Base-by-base conservation (phyloP, 169 alveolate species). In the Plasmodium inui region DNA sequence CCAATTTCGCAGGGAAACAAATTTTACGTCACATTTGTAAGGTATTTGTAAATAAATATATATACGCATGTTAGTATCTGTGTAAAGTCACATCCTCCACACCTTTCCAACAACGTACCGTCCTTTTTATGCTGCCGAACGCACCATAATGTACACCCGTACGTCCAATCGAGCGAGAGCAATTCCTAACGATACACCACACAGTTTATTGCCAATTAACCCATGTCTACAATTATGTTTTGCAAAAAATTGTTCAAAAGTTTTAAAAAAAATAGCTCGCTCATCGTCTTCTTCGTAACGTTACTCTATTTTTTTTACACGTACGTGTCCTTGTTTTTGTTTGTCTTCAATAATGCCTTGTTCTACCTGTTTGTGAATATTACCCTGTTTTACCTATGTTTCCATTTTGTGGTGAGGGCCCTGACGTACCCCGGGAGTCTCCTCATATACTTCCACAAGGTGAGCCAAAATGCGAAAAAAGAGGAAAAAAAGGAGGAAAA, bases 361-460 rank as follows among this genome's bases (percentile, higher is more conserved):
- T 89, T 89, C 72, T 89, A 80, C 37, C 74, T 89, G n/a, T 80
- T 89, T 89, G 74, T 89, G 73, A 89, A 80, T 17, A 81, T 89
- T 30, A 79, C 39, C 3, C 14, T 89, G 73, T 80, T 89, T 73
- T 89, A 89, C 57, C 14, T 89, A 78, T 89, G 94, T n/a, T 89
- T 89, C 57, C 86, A 89, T 44, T 89, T 89, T 80, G 39, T 89
- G 41, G 90, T 89, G 53, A 79, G 94, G 57, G 94, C 94, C 50
- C 72, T 89, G 46, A 46, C 94, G 9, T 89, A 89, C 76, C 94
- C 94, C 3, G 94, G 94, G 72, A 89, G 94, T 41, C 70, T 89
- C 74, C 70, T 80, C 57, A 44, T 89, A 30, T 89, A 61, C 82
- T 70, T 50, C 39, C 70, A 89, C 39, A 89, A 89, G 94, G 94